phyloP scores from a whole-genome alignment of 2,329 filamentous ascomycete species.

The Zelopaecilomyces penicillatus region DNA sequence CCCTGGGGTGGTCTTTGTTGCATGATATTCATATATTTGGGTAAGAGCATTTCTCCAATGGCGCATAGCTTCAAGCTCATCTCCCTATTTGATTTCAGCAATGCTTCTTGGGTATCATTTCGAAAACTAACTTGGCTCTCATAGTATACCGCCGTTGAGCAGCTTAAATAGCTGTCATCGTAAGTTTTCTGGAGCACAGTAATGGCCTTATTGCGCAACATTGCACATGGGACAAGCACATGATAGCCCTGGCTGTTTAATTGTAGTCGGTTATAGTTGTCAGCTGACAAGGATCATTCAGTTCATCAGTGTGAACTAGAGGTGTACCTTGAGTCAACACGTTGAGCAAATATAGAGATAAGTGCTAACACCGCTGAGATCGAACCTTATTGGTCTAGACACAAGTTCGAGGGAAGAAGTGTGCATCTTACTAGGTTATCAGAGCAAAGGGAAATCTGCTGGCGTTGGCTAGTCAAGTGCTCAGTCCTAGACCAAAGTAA shows the following conservation, averaged over 20 bases:
- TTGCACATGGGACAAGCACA: conserved; percentile 26
- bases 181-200: conserved; percentile 92
- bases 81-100: conserved; percentile 50
- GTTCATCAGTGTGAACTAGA: neutral
- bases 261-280: no score
- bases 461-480: no score
- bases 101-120: neutral
- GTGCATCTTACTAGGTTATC: no score
- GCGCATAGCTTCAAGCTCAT: conserved; percentile 81
- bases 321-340: neutral
- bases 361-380: neutral
- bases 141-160: conserved; percentile 93
- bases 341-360: neutral
- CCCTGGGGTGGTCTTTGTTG: conserved; percentile 57
- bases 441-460: no score
- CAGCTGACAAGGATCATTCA: neutral
- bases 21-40: conserved; percentile 79
- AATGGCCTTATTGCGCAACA: conserved; percentile 48
- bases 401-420: neutral
- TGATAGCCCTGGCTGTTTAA: conserved; percentile 21
- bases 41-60: conserved; percentile 86
- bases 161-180: conserved; percentile 90
- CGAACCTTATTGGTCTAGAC: neutral
- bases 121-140: conserved; percentile 65
- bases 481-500: no score